These are phyloP conservation scores for Fusarium euwallaceae DNA, from an alignment of 2,329 filamentous ascomycete genomes.

Conservation along the genomic window DNA sequence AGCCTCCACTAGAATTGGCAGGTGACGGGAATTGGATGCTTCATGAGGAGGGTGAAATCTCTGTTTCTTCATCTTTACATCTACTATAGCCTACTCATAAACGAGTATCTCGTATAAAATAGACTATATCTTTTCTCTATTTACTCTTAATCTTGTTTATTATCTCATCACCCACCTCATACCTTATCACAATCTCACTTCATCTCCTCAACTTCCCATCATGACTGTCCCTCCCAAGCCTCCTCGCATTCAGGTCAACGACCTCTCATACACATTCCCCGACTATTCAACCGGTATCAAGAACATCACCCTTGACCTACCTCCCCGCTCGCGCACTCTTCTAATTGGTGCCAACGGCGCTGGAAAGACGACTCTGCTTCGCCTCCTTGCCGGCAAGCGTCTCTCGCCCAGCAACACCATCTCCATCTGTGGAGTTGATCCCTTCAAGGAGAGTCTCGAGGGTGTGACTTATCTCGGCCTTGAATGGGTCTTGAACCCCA, in stretches of 20 bases:
- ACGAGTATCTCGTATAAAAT: not conserved
- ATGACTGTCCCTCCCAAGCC: conserved; percentile 49
- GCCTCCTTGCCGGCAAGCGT: conserved; percentile 93
- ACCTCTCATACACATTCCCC: conserved; percentile 90
- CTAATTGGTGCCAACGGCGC: conserved; percentile 97
- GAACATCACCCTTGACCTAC: conserved; percentile 81
- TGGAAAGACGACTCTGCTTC: conserved; percentile 96
- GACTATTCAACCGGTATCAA: conserved; percentile 85
- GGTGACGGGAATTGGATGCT: not conserved
- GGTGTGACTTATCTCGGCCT: conserved; percentile 97
- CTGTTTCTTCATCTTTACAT: not conserved
- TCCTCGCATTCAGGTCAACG: conserved; percentile 78
- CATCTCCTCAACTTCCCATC: conserved; percentile 7
- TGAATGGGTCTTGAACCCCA: conserved; percentile 98
- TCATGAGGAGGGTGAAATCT: conserved; percentile 30
- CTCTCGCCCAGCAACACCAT: conserved; percentile 84
- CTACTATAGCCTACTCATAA: not conserved
- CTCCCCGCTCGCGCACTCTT: conserved; percentile 86
- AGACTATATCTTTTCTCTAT: not conserved
- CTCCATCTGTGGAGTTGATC: conserved; percentile 84
- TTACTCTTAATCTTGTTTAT: not conserved
- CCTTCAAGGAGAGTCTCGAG: conserved; percentile 90
- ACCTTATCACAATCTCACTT: not conserved
- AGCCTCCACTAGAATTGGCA: not conserved
- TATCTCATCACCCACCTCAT: not conserved